Base-by-base conservation (phyloP, 441 rosid species). In the Pelargonium hybrid region DNA sequence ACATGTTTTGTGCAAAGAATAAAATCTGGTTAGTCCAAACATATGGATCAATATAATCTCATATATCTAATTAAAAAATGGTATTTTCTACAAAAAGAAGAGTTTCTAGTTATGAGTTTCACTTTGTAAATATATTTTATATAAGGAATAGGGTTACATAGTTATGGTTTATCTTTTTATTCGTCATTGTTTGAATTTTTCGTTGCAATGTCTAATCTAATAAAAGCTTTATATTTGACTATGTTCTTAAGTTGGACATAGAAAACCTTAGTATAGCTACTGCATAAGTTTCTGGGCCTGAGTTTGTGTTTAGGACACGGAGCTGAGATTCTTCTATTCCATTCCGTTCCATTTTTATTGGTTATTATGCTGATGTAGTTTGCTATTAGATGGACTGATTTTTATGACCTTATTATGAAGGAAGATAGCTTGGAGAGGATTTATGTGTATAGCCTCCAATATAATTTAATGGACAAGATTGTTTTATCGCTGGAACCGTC, bases 371-470 rank as follows among this genome's bases (percentile, higher is more conserved):
- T 63, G 21, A 50, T 47, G 5, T 70, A 25, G 20, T 66, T 74
- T 75, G 57, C 57, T 23, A 9, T 67, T 9, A 54, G 70, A 56
- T 69, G 78, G 68, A 64, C 57, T 66, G 13, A 62, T 67, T 75
- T 74, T 69, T 72, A 47, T 14, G 45, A 43, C 65, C 65, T 54
- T 72, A 71, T 75, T 54, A 48, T 78, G 73, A 85, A 90, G 96
- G 93, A 86, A 76, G 76, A 57, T 77, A 75, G 79, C 73, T 68
- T 68, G 84, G 88, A 90, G 82, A 71, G 76, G 73, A 82, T 95
- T 74, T 80, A 71, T 75, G 84, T 90, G 34, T 80, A 74, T 75
- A 73, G 78, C 73, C 84, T 95, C 77, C 76, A 75, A 68, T 85
- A 69, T 80, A 79, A 73, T 74, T 75, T 75, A n/a, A 85, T 67